Evolutionary conservation across 2,329 filamentous ascomycete species (phyloP), one percentile per base, ranked within the genome.

Genomic region (Neofusicoccum kwambonambiense): DNA sequence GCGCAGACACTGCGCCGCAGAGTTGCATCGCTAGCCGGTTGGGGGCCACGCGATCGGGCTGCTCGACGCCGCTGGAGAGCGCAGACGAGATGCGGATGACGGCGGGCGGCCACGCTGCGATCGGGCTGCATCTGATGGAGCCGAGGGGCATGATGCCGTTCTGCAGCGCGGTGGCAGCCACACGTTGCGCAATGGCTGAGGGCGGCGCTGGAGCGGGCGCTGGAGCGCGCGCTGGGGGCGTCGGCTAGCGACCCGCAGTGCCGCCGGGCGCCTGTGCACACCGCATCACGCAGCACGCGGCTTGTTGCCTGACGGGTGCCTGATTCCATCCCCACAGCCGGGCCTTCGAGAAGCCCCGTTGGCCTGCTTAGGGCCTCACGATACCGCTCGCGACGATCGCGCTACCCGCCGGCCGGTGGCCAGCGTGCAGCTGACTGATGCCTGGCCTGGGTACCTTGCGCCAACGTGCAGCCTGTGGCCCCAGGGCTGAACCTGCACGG

Each of bases 351-450:
- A 57, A 57, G 54, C 39, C 35, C 15, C 31, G 15, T 6, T 35
- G 49, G 49, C 50, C 42, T 56, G 35, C 22, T 17, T 57, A 57
- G 54, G 54, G 54, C 54, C 39, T 57, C 54, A 19, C 39, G 39
- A 57, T 56, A 56, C 52, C 52, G 52, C 52, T 56, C 37, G 52
- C 39, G 37, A 42, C 52, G 52, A 56, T 56, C 54, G 54, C 54
- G 51, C 54, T 45, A 58, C 54, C 54, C 39, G 11, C 15, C n/a
- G 39, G 13, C 27, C 39, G 54, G 54, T 19, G 7, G n/a, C 19
- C 51, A 37, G 35, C 37, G 15, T 39, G 52, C 54, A 31, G 54
- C 39, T n/a, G 54, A 45, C 56, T 47, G 56, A 47, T 60, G 56
- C 54, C 54, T 47, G 31, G 50, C 15, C 50, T 60, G 56, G 41